Percentiles rank a stretch among this genome's conserved stretches.
phyloP scores from a whole-genome alignment of 2,329 filamentous ascomycete species.

The Metarhizium sp. region DNA sequence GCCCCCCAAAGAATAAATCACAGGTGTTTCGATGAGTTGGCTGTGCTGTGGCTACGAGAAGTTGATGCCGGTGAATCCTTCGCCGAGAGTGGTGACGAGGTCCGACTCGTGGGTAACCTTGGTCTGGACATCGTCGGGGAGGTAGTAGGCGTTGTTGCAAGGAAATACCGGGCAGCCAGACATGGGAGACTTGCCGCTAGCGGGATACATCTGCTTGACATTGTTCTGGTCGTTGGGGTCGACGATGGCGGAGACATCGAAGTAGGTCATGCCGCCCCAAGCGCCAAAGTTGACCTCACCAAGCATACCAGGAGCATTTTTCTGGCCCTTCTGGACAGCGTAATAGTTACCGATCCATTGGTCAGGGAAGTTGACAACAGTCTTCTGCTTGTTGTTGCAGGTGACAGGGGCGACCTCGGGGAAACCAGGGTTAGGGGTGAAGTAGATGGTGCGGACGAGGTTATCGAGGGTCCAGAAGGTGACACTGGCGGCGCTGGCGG shows the following conservation, averaged over 20 bases:
- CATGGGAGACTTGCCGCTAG: constrained; percentile 22
- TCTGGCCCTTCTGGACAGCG: constrained; percentile 34
- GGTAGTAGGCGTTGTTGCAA: constrained; percentile 45
- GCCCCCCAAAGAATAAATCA: neutral
- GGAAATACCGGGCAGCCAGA: constrained; percentile 44
- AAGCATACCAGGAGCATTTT: constrained; percentile 38
- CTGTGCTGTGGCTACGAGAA: constrained; percentile 7
- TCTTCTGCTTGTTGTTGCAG: constrained; percentile 27
- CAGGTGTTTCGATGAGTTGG: neutral
- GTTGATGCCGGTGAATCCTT: constrained; percentile 16
- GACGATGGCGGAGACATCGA: constrained; percentile 51
- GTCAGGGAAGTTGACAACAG: constrained; percentile 34
- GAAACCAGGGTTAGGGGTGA: constrained; percentile 34
- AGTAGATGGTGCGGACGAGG: constrained; percentile 38
- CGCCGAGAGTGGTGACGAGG: constrained; percentile 42
- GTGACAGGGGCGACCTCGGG: constrained; percentile 26
- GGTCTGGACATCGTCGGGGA: constrained; percentile 45
- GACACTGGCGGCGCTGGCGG: constrained; percentile 38
- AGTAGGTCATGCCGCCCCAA: constrained; percentile 41
- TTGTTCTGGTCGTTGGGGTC: constrained; percentile 38
- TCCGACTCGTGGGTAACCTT: constrained; percentile 38
- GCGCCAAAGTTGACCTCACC: constrained; percentile 42
- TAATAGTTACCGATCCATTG: constrained; percentile 42
- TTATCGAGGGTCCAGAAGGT: constrained; percentile 51
- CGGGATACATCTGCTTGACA: constrained; percentile 46